These are phyloP conservation scores for Onygenales sp. DNA, from an alignment of 2,329 filamentous ascomycete genomes.

Conservation along the genomic window DNA sequence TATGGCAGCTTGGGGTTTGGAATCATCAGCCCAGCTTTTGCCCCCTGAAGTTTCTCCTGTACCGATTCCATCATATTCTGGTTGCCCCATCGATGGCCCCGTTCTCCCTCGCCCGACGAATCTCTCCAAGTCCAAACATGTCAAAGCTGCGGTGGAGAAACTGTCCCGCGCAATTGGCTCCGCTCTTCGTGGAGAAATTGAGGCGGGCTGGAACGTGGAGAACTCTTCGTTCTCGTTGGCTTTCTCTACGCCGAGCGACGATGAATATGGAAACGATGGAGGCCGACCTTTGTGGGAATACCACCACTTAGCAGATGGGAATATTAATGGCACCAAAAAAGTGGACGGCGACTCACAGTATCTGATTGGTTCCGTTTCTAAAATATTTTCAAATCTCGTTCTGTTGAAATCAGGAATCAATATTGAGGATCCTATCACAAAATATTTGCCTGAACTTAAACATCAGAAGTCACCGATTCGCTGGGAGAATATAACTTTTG, in stretches of 20 bases:
- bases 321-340: slow-evolving; percentile 25
- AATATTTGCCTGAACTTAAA: slow-evolving; percentile 26
- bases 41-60: slow-evolving; percentile 13
- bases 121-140: slow-evolving; percentile 16
- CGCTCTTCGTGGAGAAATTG: slow-evolving; percentile 23
- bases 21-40: not conserved
- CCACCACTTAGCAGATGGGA: slow-evolving; percentile 29
- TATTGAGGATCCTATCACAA: slow-evolving; percentile 23
- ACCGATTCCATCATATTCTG: slow-evolving; percentile 8
- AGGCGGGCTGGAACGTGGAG: slow-evolving; percentile 24
- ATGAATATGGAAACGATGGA: slow-evolving; percentile 6
- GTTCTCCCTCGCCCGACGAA: slow-evolving; percentile 24
- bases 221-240: slow-evolving; percentile 34
- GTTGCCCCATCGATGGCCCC: slow-evolving; percentile 15
- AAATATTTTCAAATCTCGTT: slow-evolving; percentile 30
- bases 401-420: slow-evolving; percentile 28
- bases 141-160: slow-evolving; percentile 20
- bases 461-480: slow-evolving; percentile 16
- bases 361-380: slow-evolving; percentile 33
- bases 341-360: slow-evolving; percentile 32
- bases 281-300: slow-evolving; percentile 32
- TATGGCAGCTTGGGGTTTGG: not conserved
- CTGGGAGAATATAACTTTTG: slow-evolving; percentile 31
- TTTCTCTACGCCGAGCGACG: slow-evolving; percentile 24
- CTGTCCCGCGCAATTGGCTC: slow-evolving; percentile 21